phyloP scores from a whole-genome alignment of 73 alveolate species.

The Paramecium tetraurelia region DNA sequence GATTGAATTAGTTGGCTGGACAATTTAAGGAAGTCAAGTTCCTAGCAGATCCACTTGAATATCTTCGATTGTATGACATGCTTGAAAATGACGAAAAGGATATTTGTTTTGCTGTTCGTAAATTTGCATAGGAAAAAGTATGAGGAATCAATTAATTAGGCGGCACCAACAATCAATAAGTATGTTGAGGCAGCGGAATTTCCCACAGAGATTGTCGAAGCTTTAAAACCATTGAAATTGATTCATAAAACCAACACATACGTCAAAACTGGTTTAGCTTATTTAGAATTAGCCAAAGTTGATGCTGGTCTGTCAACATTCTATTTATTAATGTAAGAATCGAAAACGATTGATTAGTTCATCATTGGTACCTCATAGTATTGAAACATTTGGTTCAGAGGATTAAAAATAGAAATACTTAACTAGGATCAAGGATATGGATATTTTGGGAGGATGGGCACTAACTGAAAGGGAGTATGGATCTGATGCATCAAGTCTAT shows the following conservation, averaged over 20 bases:
- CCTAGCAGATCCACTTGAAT: slow-evolving; percentile 14
- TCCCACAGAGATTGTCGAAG: slow-evolving; percentile 34
- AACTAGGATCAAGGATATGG: slow-evolving; percentile 15
- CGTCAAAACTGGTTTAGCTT: neutral
- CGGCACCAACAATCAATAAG: slow-evolving; percentile 20
- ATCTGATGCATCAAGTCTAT: slow-evolving; percentile 73
- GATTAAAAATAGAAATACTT: slow-evolving; percentile 23
- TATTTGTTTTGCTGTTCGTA: neutral
- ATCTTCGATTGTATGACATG: neutral
- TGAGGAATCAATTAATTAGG: neutral
- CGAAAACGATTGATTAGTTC: neutral
- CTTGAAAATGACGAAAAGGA: neutral
- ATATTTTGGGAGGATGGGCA: slow-evolving; percentile 69
- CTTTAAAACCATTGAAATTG: neutral
- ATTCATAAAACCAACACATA: neutral
- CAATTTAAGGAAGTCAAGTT: neutral
- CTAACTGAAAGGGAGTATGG: slow-evolving; percentile 79
- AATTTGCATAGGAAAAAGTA: neutral
- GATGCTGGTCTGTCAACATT: slow-evolving; percentile 55
- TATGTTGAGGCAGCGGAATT: slow-evolving; percentile 47
- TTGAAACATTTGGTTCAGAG: slow-evolving; percentile 54
- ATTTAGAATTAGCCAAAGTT: slow-evolving; percentile 37
- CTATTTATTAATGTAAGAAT: neutral
- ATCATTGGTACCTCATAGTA: neutral
- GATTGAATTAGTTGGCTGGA: slow-evolving; percentile 8